Base-by-base conservation (phyloP, 139 green algal species). In the Parachlorella kessleri region DNA sequence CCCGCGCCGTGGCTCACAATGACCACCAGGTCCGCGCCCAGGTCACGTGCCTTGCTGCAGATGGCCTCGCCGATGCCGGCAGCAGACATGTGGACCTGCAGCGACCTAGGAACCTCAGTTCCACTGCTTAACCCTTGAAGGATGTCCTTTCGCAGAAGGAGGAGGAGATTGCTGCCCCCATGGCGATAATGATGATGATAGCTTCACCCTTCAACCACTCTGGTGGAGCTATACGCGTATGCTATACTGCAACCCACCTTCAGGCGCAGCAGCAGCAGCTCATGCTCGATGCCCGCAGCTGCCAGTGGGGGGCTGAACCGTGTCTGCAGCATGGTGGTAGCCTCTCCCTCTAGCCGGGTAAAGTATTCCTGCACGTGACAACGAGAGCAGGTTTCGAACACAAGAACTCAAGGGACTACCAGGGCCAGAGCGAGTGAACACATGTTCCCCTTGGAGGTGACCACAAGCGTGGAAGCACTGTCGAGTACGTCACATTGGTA, bases 1-100 rank as follows among this genome's bases (percentile, higher is more conserved):
- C 82, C 82, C 4, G 77, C 70, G 39, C 82, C 82, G 63, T 84
- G 82, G 48, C 71, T 81, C 37, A 73, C 77, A 26, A 87, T 84
- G 9, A 87, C 8, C 54, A 87, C 41, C 9, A 76, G 48, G 41
- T 84, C 82, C 2, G 77, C 82, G 37, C 53, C 72, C 42, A 84
- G 63, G 32, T 81, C 72, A 14, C 55, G 26, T 0, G 77, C 77
- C 67, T 65, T 55, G 40, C n/a, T 35, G 38, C 74, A 73, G 30
- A 87, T 55, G 2, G 72, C 72, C 59, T 87, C 82, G 7, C 72
- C 82, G 66, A 87, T 87, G 48, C 72, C 72, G 1, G 69, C 82
- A 6, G 82, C 82, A n/a, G 64, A 78, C 35, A 72, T 69, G 38
- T 81, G 71, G 48, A 30, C 14, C 48, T 59, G 48, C 14, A 14